Percentiles rank a stretch among this genome's conserved stretches.
Conservation (phyloP, 192 early-diverging fungal genomes). For the Coemansia sp. region DNA sequence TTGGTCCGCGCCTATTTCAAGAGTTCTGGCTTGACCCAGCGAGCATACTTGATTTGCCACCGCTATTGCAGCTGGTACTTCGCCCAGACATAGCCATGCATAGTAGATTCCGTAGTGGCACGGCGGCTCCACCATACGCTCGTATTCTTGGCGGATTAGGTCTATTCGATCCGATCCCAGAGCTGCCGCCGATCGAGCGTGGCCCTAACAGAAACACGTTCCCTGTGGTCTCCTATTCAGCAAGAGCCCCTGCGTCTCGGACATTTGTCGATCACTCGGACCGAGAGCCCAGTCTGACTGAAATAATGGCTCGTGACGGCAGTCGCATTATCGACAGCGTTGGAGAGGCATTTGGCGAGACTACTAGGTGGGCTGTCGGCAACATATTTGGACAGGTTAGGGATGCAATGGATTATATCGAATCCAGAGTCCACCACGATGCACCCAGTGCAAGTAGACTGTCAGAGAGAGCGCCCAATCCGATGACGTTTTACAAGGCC, state of each 20-base stretch:
- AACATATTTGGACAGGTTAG: slow-evolving; percentile 47
- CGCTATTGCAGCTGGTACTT: neutral
- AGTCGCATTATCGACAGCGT: slow-evolving; percentile 30
- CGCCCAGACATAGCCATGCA: neutral
- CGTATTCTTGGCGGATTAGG: slow-evolving; percentile 39
- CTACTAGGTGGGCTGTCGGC: slow-evolving; percentile 48
- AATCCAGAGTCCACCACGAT: slow-evolving; percentile 29
- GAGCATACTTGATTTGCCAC: neutral
- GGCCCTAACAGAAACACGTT: slow-evolving; percentile 20
- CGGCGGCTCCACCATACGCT: slow-evolving; percentile 40
- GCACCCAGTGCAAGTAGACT: neutral
- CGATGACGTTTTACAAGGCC: slow-evolving; percentile 26
- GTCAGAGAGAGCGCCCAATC: neutral
- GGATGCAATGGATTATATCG: slow-evolving; percentile 41
- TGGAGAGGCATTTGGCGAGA: slow-evolving; percentile 44
- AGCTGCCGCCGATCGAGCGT: slow-evolving; percentile 6
- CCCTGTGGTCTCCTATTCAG: slow-evolving; percentile 31
- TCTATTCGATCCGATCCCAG: slow-evolving; percentile 37
- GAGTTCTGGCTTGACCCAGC: neutral
- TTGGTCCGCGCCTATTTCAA: neutral
- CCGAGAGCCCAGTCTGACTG: slow-evolving; percentile 1
- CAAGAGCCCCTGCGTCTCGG: neutral
- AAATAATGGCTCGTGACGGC: slow-evolving; percentile 20
- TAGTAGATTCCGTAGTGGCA: neutral
- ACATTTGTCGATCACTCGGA: neutral